Evolutionary conservation across 208 protist genomes (phyloP), one percentile per base, ranked within the genome.

Genomic region (Crithidia acanthocephali): DNA sequence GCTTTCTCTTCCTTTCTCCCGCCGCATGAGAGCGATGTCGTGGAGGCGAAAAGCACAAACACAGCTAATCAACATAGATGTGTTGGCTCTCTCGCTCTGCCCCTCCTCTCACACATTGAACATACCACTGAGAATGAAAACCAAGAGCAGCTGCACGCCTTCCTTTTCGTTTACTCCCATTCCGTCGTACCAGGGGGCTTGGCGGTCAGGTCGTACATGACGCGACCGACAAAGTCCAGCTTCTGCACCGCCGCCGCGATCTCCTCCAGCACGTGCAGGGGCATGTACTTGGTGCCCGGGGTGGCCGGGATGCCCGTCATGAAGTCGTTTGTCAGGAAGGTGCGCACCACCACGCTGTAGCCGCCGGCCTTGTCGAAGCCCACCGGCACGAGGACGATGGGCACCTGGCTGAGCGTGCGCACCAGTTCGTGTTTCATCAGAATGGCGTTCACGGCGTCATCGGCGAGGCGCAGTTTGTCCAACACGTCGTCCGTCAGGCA

Each of bases 151-250:
- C n/a, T n/a, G n/a, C n/a, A n/a, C n/a, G n/a, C n/a, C 11, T 40
- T 40, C 11, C 35, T 40, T 5, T 40, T 11, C 16, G 3, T n/a
- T 61, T 33, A 99, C 74, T 99, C 96, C 92, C 95, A 99, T 76
- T 99, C 98, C n/a, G 97, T 99, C n/a, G 98, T 99, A 61, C 95
- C 98, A 0, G 98, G 98, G 16, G 98, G 98, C 77, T 99, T 99
- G 40, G 91, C 74, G 15, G 98, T 99, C 30, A 99, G 59, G 75
- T 99, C 98, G 68, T 98, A 99, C 72, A 98, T 79, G 4, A 99
- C 94, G 27, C 95, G 88, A 1, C 88, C 82, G 2, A 99, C 86
- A 64, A 97, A 96, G 11, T 74, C 58, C 5, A 98, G 74, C 33
- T 88, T 11, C 53, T 87, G 55, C 56, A 98, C 68, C 13, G 61